Evolutionary conservation across 371 early-diverging fungal species (phyloP).

Genomic region (Parasitella parasitica): DNA sequence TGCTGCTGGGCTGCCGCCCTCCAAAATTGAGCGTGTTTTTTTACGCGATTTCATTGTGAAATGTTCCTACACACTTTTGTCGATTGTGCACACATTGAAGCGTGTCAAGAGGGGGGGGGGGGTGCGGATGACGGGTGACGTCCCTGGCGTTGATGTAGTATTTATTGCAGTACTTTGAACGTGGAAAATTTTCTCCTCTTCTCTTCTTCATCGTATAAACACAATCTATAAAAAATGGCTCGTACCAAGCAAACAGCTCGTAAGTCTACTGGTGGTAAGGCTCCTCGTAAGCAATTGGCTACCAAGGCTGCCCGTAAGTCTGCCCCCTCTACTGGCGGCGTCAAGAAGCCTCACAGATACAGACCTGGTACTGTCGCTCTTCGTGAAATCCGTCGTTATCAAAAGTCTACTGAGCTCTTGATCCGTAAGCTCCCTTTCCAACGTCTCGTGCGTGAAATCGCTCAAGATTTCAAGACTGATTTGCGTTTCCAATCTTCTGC

Average conservation of each 20-base stretch:
- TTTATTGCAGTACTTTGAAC: not conserved
- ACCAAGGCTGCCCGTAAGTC: conserved; percentile 89
- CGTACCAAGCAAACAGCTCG: conserved; percentile 88
- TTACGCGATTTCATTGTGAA: not conserved
- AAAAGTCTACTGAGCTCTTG: conserved; percentile 52
- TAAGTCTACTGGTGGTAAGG: conserved; percentile 85
- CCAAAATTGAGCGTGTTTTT: not conserved
- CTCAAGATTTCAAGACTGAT: conserved; percentile 95
- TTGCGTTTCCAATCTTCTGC: conserved; percentile 97
- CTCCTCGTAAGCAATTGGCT: conserved; percentile 84
- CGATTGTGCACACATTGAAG: not conserved
- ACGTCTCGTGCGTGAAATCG: conserved; percentile 93
- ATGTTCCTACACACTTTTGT: no score
- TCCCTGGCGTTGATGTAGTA: not conserved
- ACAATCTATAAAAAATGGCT: conserved; percentile 54
- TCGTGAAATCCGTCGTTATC: conserved; percentile 97
- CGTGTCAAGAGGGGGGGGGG: no score
- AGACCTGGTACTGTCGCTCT: conserved; percentile 89
- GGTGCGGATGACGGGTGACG: not conserved
- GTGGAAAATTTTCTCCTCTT: not conserved
- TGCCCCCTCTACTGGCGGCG: conserved; percentile 68
- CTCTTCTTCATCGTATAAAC: not conserved
- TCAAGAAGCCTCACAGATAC: conserved; percentile 84
- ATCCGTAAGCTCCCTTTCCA: conserved; percentile 91
- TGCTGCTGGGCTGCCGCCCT: not conserved